Conservation (phyloP, 2,329 filamentous ascomycete genomes). For the Eutypa lata region DNA sequence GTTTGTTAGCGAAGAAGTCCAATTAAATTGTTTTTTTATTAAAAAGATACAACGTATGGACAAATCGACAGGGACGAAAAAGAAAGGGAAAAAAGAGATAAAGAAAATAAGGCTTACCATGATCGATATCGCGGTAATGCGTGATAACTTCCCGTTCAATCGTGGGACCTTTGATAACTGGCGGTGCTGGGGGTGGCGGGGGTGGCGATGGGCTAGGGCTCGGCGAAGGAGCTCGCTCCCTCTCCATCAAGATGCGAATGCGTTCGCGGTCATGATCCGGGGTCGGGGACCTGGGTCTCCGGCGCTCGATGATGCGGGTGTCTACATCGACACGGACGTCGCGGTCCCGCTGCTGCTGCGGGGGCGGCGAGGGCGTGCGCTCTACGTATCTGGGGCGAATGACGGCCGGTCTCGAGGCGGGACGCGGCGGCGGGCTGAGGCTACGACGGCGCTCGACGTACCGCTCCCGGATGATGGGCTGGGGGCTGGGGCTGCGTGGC, state of each 20-base stretch:
- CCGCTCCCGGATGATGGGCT: conserved; percentile 37
- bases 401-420: conserved; percentile 31
- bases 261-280: conserved; percentile 39
- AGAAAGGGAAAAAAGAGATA: conserved; percentile 1
- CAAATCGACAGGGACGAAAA: too few species aligned
- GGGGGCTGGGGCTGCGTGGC: conserved; percentile 40
- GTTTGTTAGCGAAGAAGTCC: conserved; percentile 11
- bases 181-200: conserved; percentile 57
- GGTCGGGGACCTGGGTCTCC: conserved; percentile 32
- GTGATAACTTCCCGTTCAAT: conserved; percentile 89
- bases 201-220: conserved; percentile 48
- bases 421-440: conserved; percentile 31
- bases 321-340: conserved; percentile 21
- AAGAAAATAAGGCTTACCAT: conserved; percentile 66
- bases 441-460: conserved; percentile 37
- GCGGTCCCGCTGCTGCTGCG: conserved; percentile 9
- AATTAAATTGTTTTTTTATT: too few species aligned
- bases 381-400: conserved; percentile 38
- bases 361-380: conserved; percentile 38
- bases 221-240: conserved; percentile 38
- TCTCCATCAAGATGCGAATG: conserved; percentile 48
- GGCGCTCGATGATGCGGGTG: conserved; percentile 23
- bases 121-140: conserved; percentile 82
- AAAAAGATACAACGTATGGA: too few species aligned
- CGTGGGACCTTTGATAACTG: conserved; percentile 69